Evolutionary conservation across 371 early-diverging fungal species (phyloP).

Genomic region (Polyrhizophydium stewartii): DNA sequence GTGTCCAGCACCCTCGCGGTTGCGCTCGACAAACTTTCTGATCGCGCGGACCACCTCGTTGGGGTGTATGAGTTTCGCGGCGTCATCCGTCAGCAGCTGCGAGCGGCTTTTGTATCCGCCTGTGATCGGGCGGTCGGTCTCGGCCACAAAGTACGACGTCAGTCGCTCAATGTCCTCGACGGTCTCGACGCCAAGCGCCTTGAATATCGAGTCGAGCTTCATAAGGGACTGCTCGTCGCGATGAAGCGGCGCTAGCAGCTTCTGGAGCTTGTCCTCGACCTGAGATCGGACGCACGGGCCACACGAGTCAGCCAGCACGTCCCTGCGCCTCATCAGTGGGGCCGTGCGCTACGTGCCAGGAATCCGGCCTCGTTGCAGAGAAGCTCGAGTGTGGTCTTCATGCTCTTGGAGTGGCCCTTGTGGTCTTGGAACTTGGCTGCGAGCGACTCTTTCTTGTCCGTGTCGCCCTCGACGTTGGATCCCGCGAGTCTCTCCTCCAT

Average conservation of each 20-base stretch:
- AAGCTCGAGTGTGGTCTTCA: slow-evolving; percentile 42
- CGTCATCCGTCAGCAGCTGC: slow-evolving; percentile 11
- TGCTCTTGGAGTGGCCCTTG: slow-evolving; percentile 26
- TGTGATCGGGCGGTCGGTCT: background rate
- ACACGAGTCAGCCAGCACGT: background rate
- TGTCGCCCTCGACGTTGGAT: slow-evolving; percentile 4
- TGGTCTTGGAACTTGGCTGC: slow-evolving; percentile 34
- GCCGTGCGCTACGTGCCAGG: slow-evolving; percentile 21
- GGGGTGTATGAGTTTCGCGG: slow-evolving; percentile 30
- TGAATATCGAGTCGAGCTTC: slow-evolving; percentile 49
- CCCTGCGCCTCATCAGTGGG: background rate
- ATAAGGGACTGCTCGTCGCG: slow-evolving; percentile 43
- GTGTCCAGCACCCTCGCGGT: slow-evolving; percentile 5
- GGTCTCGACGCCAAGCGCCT: slow-evolving; percentile 44
- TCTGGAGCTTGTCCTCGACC: slow-evolving; percentile 47
- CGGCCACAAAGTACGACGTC: slow-evolving; percentile 31
- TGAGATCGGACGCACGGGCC: background rate
- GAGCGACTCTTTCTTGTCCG: slow-evolving; percentile 16
- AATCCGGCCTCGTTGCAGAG: slow-evolving; percentile 47
- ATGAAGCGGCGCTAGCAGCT: slow-evolving; percentile 41
- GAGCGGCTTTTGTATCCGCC: background rate
- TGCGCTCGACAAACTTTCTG: slow-evolving; percentile 33
- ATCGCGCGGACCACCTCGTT: slow-evolving; percentile 39
- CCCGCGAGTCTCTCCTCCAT: background rate
- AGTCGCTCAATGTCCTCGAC: slow-evolving; percentile 43